A percentile compares a stretch with the other conserved stretches of the same genome.
Conservation (phyloP, 345 rosid species). For the Citrus glauca region DNA sequence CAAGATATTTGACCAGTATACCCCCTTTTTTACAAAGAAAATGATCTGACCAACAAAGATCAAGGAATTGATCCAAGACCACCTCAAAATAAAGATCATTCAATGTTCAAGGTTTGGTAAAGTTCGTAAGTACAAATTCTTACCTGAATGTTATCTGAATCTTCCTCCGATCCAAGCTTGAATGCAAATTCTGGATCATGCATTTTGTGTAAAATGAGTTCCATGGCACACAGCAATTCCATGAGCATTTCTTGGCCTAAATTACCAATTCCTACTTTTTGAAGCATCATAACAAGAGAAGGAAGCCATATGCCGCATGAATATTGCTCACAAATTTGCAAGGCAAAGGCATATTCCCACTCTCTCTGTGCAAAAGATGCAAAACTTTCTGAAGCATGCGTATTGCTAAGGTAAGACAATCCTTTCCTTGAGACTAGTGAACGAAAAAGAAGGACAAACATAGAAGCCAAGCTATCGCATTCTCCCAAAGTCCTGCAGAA, state of each 20-base stretch:
- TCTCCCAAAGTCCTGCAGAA: conserved; percentile 81
- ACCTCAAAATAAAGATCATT: neutral
- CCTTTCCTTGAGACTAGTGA: conserved; percentile 59
- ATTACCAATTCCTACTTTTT: conserved; percentile 33
- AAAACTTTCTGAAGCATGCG: conserved; percentile 27
- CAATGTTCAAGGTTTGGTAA: neutral
- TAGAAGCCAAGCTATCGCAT: conserved; percentile 64
- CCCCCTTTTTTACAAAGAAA: neutral
- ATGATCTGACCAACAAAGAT: neutral
- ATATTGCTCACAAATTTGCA: conserved; percentile 72
- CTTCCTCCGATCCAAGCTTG: conserved; percentile 53
- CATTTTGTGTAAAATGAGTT: conserved; percentile 60
- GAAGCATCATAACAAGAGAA: conserved; percentile 61
- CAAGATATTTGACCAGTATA: neutral
- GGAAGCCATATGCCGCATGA: conserved; percentile 85
- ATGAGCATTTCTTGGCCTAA: conserved; percentile 31
- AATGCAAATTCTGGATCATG: conserved; percentile 80
- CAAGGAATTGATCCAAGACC: neutral
- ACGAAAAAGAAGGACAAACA: conserved; percentile 67
- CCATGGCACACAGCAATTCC: conserved; percentile 51
- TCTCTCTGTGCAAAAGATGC: conserved; percentile 40
- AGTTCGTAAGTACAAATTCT: neutral
- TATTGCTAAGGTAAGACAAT: conserved; percentile 29
- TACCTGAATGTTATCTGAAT: conserved; percentile 72
- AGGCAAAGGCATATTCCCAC: conserved; percentile 85